Percentiles rank a stretch among this genome's conserved stretches.
Conservation (phyloP, 2,329 filamentous ascomycete species). For the Fusarium fujikuroi region DNA sequence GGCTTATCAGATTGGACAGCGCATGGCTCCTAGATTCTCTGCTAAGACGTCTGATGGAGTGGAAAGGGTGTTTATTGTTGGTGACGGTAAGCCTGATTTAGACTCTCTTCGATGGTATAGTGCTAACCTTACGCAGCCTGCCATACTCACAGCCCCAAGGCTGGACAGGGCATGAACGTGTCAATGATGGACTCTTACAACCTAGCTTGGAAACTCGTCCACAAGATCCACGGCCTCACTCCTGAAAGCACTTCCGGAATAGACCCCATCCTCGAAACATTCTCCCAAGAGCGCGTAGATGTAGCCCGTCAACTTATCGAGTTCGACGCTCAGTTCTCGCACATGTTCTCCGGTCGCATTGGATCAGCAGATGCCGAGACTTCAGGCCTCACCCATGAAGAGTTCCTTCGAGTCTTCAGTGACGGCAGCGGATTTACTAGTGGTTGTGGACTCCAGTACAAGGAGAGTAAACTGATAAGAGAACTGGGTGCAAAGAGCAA, state of each 20-base stretch:
- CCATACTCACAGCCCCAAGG: constrained; percentile 20
- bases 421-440: constrained; percentile 13
- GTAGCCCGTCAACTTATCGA: constrained; percentile 14
- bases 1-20: constrained; percentile 23
- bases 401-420: constrained; percentile 15
- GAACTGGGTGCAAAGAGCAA: too few species aligned
- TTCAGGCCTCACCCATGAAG: constrained; percentile 3
- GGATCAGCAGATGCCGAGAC: constrained; percentile 4
- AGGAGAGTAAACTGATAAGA: background rate
- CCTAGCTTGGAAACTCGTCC: constrained; percentile 12
- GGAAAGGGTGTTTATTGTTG: constrained; percentile 17
- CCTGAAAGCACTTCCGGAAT: background rate
- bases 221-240: constrained; percentile 2
- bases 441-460: constrained; percentile 16
- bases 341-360: constrained; percentile 21
- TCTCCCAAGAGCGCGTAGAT: background rate
- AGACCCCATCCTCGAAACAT: constrained; percentile 1
- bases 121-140: background rate
- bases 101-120: accelerated
- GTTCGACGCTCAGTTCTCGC: constrained; percentile 12
- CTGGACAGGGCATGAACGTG: constrained; percentile 20
- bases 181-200: constrained; percentile 27
- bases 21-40: constrained; percentile 10
- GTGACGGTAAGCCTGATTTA: background rate
- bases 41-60: background rate